These are phyloP conservation scores for Aspergillus chevalieri DNA, from an alignment of 2,329 filamentous ascomycete genomes.

Conservation along the genomic window DNA sequence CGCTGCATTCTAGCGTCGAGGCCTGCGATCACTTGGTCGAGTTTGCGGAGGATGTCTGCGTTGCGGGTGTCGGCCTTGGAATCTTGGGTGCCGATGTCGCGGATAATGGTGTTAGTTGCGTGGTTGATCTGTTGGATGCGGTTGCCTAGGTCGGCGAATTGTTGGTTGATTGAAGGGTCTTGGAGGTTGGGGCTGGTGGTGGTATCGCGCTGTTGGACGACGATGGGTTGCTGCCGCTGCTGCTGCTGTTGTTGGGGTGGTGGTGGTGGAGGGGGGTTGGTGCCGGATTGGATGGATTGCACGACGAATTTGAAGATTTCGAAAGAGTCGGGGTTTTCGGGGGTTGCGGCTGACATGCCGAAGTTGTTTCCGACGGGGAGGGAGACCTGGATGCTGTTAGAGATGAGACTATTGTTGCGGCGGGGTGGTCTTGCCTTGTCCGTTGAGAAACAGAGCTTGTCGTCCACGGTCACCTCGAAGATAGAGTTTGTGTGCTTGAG, in stretches of 20 bases:
- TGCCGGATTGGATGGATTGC: constrained; percentile 41
- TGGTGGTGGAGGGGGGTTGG: constrained; percentile 1
- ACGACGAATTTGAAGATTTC: constrained; percentile 85
- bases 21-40: constrained; percentile 29
- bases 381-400: constrained; percentile 48
- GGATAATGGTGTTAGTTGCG: constrained; percentile 51
- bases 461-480: constrained; percentile 77
- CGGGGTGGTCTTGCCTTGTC: constrained; percentile 45
- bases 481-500: constrained; percentile 59
- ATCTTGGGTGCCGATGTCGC: constrained; percentile 50
- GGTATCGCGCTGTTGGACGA: constrained; percentile 16
- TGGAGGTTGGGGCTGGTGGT: constrained; percentile 34
- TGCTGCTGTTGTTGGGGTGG: constrained; percentile 2
- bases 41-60: constrained; percentile 44
- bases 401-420: background rate
- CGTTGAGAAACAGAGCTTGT: constrained; percentile 74
- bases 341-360: constrained; percentile 79
- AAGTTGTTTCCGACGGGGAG: constrained; percentile 78
- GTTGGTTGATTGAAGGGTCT: constrained; percentile 43
- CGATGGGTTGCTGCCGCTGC: constrained; percentile 13
- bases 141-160: constrained; percentile 81
- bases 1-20: constrained; percentile 47
- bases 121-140: constrained; percentile 62
- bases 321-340: constrained; percentile 89
- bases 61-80: constrained; percentile 47